Percentiles rank a stretch among this genome's conserved stretches.
These are phyloP conservation scores for Symmetrospora coprosmae DNA, from an alignment of 768 basidiomycete genomes.

Conservation along the genomic window DNA sequence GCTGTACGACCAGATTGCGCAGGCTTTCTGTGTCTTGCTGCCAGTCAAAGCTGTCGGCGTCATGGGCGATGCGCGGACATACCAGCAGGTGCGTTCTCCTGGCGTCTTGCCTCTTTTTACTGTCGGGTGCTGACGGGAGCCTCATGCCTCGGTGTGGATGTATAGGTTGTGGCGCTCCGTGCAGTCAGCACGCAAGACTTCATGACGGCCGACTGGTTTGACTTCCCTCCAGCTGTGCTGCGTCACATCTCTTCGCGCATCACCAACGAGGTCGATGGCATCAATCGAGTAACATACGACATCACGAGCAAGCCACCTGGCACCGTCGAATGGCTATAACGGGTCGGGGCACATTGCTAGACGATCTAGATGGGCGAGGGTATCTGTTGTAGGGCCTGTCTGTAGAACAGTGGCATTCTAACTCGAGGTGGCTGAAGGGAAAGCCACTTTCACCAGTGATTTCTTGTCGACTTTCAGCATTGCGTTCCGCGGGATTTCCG, in stretches of 20 bases:
- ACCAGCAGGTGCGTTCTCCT: conserved; percentile 59
- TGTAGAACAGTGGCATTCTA: too few species aligned
- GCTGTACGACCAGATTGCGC: conserved; percentile 80
- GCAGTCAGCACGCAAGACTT: conserved; percentile 98
- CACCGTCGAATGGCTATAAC: conserved; percentile 32
- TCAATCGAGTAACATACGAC: conserved; percentile 82
- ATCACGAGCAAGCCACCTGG: conserved; percentile 95
- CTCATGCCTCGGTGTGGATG: background rate
- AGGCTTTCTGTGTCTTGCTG: conserved; percentile 90
- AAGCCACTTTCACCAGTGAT: conserved; percentile 2
- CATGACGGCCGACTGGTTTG: conserved; percentile 99
- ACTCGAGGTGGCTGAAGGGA: too few species aligned
- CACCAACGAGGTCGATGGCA: conserved; percentile 92
- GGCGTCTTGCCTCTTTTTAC: background rate
- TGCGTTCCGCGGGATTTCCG: conserved; percentile 27
- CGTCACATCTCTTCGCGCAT: conserved; percentile 87
- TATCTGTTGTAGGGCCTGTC: too few species aligned
- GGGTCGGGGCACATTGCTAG: too few species aligned
- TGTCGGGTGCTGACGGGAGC: background rate
- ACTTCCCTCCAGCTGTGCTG: conserved; percentile 82
- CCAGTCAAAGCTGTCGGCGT: conserved; percentile 96
- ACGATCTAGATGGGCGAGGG: too few species aligned
- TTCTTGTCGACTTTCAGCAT: conserved; percentile 30
- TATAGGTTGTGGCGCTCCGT: conserved; percentile 74
- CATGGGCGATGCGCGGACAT: conserved; percentile 90